Base-by-base conservation (phyloP, 2,329 filamentous ascomycete species). In the Arachnopeziza araneosa region DNA sequence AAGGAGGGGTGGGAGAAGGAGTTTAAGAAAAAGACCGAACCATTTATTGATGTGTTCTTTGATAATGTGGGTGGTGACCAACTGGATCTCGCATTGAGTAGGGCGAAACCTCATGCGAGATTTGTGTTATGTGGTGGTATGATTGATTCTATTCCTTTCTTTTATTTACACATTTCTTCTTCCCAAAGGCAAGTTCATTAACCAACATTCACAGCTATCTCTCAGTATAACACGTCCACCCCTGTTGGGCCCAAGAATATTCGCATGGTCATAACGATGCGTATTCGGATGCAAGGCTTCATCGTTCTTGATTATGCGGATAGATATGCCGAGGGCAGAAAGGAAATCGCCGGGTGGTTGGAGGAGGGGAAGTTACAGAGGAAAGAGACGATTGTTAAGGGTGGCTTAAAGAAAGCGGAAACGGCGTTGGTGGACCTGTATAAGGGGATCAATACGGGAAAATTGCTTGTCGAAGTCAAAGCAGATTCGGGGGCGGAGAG, bases 21-120 rank as follows among this genome's bases (percentile, higher is more conserved):
- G 72, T 82, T 90, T 68, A 78, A 79, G 64, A 80, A 79, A 50
- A 84, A 82, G 4, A 89, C 86, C 7, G 80, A 78, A 65, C 69
- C 81, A 63, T 78, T 79, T 63, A 88, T 87, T 59, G 84, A 89
- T 73, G 84, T 91, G 17, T 91, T 85, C 74, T 91, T 85, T 71
- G 88, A 91, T 73, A 90, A 90, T 75, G 85, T 89, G 22, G 88
- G 87, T 12, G 88, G 88, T 6, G 85, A 89, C 63, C 87, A 90
- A 57, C 78, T 91, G 30, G 85, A 91, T 69, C 73, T 84, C 63
- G 86, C 85, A 52, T 77, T 91, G 49, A 75, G 73, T 2, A 79
- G 85, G n/a, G 87, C 88, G 60, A 86, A 85, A 59, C 75, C 75
- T 56, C 77, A 81, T 70, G 76, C 87, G 17, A 80, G 88, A 36